A percentile compares a stretch with the other conserved stretches of the same genome.
phyloP scores from a whole-genome alignment of 116 monocot genomes.

The Zostera marina region DNA sequence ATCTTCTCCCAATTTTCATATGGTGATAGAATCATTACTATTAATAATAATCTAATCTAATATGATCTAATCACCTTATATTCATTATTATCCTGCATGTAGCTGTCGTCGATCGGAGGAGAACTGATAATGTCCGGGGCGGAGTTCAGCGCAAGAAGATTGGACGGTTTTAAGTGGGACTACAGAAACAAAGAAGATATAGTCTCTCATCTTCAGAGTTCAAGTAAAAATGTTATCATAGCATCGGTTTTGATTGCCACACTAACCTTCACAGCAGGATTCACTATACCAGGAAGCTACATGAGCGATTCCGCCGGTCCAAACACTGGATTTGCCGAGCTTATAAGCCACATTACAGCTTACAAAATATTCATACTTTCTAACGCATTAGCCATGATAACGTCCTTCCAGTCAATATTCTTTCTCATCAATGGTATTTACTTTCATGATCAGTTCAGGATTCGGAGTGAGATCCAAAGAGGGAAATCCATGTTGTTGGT shows the following conservation, averaged over 20 bases:
- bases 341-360: background rate
- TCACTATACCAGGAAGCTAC: constrained; percentile 12
- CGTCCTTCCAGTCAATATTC: background rate
- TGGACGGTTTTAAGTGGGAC: background rate
- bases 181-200: background rate
- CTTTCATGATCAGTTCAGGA: background rate
- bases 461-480: background rate
- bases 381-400: constrained; percentile 1
- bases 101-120: background rate
- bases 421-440: background rate
- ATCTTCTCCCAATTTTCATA: constrained; percentile 10
- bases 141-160: background rate
- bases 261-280: constrained; percentile 4
- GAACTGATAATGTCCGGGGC: background rate
- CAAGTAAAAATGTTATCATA: constrained; percentile 1
- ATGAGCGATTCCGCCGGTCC: too few species aligned
- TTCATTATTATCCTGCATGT: background rate
- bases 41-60: too few species aligned
- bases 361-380: constrained; percentile 11
- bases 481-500: background rate
- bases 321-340: background rate
- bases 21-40: constrained; percentile 11
- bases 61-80: too few species aligned
- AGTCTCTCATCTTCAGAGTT: background rate
- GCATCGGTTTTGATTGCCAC: constrained; percentile 3